Evolutionary conservation across 1,284 basidiomycete species (phyloP).

Genomic region (Puccinia coronata): DNA sequence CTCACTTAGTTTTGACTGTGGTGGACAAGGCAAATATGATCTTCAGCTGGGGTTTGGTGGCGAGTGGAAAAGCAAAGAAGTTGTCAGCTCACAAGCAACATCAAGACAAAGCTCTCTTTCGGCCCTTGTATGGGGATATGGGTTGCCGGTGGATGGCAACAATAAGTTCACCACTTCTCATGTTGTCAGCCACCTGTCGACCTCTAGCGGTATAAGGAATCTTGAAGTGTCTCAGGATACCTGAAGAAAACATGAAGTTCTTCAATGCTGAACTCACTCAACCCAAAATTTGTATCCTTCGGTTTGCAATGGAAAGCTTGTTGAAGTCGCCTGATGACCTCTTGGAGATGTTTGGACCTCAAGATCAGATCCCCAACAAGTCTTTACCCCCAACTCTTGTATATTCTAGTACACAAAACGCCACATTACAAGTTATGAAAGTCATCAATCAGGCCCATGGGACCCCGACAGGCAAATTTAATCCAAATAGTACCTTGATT

Average conservation of each 20-base stretch:
- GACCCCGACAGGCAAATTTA: neutral
- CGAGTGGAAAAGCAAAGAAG: neutral
- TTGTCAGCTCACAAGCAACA: neutral
- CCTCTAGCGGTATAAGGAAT: neutral
- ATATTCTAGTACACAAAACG: slow-evolving; percentile 5
- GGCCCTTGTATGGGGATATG: neutral
- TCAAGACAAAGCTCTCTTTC: neutral
- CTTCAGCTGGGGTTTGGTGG: slow-evolving; percentile 27
- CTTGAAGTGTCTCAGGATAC: neutral
- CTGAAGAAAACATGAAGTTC: neutral
- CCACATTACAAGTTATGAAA: neutral
- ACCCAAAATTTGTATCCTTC: slow-evolving; percentile 1
- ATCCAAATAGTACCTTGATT: too few relatives aligned
- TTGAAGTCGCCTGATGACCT: neutral
- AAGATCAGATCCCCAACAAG: neutral
- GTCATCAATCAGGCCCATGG: neutral
- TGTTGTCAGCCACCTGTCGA: neutral
- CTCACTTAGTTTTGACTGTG: neutral
- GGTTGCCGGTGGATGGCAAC: neutral
- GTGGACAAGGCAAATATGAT: too few relatives aligned
- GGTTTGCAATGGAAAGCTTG: neutral
- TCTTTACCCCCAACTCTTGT: slow-evolving; percentile 5
- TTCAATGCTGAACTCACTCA: neutral
- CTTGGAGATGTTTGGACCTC: neutral
- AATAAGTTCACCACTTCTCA: neutral